These are phyloP conservation scores for Alternaria ventricosa DNA, from an alignment of 2,329 filamentous ascomycete species.

Conservation along the genomic window DNA sequence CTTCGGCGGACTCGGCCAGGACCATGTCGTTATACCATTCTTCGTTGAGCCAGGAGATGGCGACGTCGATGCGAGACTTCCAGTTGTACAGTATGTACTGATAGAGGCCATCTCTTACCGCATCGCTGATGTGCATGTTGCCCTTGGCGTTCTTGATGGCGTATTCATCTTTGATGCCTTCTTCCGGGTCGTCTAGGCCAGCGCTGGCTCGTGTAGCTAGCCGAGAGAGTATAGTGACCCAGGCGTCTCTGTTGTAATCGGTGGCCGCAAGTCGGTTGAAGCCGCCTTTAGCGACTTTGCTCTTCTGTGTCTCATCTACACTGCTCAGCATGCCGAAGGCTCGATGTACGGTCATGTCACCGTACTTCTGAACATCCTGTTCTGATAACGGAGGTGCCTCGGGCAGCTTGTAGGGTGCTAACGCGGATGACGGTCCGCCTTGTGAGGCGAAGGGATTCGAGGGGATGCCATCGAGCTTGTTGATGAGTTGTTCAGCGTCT, in stretches of 20 bases:
- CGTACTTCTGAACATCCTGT: slow-evolving; percentile 74
- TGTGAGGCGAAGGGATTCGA: slow-evolving; percentile 60
- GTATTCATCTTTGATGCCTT: slow-evolving; percentile 65
- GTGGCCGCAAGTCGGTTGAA: slow-evolving; percentile 85
- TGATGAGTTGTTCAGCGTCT: slow-evolving; percentile 76
- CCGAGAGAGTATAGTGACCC: slow-evolving; percentile 86
- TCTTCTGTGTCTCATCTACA: slow-evolving; percentile 66
- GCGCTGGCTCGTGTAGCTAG: slow-evolving; percentile 80
- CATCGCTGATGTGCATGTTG: slow-evolving; percentile 63
- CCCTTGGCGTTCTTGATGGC: slow-evolving; percentile 36
- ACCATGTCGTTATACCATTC: slow-evolving; percentile 95
- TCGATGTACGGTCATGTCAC: slow-evolving; percentile 74
- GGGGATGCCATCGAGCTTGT: slow-evolving; percentile 76
- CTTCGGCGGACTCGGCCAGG: slow-evolving; percentile 48
- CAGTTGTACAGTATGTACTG: slow-evolving; percentile 92
- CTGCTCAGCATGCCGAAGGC: slow-evolving; percentile 80
- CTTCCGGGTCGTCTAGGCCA: slow-evolving; percentile 74
- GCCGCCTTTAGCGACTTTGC: slow-evolving; percentile 67
- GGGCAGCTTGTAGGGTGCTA: slow-evolving; percentile 80
- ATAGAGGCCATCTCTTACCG: slow-evolving; percentile 81
- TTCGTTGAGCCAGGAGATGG: slow-evolving; percentile 92
- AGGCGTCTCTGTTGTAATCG: slow-evolving; percentile 84
- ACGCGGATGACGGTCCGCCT: slow-evolving; percentile 40
- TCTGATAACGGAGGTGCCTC: slow-evolving; percentile 75
- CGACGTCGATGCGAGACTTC: slow-evolving; percentile 84